These are phyloP conservation scores for Curvularia eragrostidis DNA, from an alignment of 2,329 filamentous ascomycete species.

Conservation along the genomic window DNA sequence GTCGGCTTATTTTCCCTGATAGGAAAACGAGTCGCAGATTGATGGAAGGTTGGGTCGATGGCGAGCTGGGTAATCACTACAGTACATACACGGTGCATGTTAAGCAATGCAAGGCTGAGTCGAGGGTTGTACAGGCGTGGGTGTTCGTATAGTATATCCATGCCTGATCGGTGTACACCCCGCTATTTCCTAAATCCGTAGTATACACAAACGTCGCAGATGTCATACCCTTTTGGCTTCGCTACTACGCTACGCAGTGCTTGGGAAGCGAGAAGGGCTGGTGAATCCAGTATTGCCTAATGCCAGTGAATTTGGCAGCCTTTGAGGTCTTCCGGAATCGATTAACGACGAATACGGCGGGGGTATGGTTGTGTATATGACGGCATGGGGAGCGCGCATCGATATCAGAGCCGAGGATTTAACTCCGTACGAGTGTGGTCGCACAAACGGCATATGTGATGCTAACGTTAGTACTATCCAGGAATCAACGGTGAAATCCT, in stretches of 20 bases:
- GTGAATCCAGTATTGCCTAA: not conserved
- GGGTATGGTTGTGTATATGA: not conserved
- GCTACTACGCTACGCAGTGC: not conserved
- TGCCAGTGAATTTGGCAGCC: not conserved
- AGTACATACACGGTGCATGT: not conserved
- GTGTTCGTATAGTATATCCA: not conserved
- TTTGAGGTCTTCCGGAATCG: not conserved
- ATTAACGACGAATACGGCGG: not conserved
- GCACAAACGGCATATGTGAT: not conserved
- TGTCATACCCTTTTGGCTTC: not conserved
- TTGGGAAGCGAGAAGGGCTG: not conserved
- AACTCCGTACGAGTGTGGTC: not conserved
- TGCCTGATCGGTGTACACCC: not conserved
- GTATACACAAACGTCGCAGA: not conserved
- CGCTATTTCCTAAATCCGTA: not conserved
- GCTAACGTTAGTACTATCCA: not conserved
- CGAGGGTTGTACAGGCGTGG: not conserved
- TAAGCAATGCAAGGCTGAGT: not conserved
- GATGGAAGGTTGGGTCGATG: not conserved
- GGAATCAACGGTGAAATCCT: not conserved
- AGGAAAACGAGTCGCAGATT: not conserved
- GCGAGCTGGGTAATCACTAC: not conserved
- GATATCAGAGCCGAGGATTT: not conserved
- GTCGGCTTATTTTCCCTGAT: not conserved
- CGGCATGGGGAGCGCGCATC: not conserved